phyloP scores from a whole-genome alignment of 192 early-diverging fungal genomes.

The Backusella sp. region DNA sequence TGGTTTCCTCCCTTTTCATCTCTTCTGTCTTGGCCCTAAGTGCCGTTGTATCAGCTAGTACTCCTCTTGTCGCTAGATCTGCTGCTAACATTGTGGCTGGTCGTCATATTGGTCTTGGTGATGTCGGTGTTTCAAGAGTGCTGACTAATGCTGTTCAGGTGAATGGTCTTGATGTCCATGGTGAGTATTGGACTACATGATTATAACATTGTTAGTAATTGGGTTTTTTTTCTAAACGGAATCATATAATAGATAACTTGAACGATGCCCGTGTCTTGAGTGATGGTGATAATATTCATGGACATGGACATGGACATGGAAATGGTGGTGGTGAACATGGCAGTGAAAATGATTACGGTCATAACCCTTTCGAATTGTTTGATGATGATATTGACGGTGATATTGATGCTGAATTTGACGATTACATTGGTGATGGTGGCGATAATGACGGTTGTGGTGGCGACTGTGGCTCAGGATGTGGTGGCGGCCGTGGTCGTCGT shows the following conservation, averaged over 20 bases:
- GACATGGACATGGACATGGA: not conserved
- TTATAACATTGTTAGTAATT: not conserved
- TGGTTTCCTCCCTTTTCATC: not conserved
- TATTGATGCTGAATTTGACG: not conserved
- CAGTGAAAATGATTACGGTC: not conserved
- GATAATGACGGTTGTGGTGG: not conserved
- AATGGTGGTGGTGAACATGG: not conserved
- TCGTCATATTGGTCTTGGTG: not conserved
- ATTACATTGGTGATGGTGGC: not conserved
- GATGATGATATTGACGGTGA: not conserved
- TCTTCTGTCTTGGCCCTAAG: not conserved
- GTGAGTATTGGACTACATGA: not conserved
- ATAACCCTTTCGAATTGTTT: not conserved
- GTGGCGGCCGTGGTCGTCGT: not conserved
- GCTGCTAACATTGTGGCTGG: not conserved
- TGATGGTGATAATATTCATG: not conserved
- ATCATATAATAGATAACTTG: not conserved
- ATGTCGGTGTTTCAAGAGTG: not conserved
- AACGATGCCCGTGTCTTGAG: not conserved
- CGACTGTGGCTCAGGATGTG: not conserved
- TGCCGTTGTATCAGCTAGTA: not conserved
- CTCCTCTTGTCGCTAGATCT: not conserved
- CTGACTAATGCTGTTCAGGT: not conserved
- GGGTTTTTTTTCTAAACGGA: not conserved
- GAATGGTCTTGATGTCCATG: not conserved